Evolutionary conservation across 2,329 filamentous ascomycete genomes (phyloP).

Genomic region (Botrytis squamosa): DNA sequence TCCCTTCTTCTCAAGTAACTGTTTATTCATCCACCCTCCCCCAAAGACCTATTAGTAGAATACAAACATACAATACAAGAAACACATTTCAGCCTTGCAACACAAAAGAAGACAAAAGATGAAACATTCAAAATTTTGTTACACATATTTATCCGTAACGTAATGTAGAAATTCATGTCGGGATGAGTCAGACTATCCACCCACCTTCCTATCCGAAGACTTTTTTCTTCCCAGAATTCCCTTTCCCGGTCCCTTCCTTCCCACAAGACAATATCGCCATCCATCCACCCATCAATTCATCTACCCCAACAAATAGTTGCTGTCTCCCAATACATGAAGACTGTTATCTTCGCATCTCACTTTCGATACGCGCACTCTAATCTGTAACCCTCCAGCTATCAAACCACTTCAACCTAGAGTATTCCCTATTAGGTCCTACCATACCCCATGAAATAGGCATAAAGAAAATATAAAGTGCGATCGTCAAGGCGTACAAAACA

Average conservation of each 20-base stretch:
- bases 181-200: not conserved
- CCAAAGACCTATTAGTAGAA: not conserved
- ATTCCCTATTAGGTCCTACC: conserved; percentile 79
- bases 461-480: conserved; percentile 86
- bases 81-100: not conserved
- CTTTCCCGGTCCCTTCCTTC: not conserved
- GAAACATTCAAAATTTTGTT: conserved; percentile 7
- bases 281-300: not conserved
- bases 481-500: conserved; percentile 68
- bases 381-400: conserved; percentile 63
- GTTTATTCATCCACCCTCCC: not conserved
- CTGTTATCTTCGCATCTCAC: not conserved
- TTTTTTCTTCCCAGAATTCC: not conserved
- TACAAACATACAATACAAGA: not conserved
- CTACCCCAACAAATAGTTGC: not conserved
- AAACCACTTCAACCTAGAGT: conserved; percentile 93
- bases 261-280: not conserved
- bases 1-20: not conserved
- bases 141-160: conserved; percentile 8
- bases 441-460: conserved; percentile 96
- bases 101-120: not conserved
- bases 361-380: conserved; percentile 23
- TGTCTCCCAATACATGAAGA: not conserved
- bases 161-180: conserved; percentile 7
- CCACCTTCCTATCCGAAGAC: not conserved